Evolutionary conservation across 2,329 filamentous ascomycete species (phyloP), one percentile per base, ranked within the genome.

Genomic region (Aspergillus aculeatinus): DNA sequence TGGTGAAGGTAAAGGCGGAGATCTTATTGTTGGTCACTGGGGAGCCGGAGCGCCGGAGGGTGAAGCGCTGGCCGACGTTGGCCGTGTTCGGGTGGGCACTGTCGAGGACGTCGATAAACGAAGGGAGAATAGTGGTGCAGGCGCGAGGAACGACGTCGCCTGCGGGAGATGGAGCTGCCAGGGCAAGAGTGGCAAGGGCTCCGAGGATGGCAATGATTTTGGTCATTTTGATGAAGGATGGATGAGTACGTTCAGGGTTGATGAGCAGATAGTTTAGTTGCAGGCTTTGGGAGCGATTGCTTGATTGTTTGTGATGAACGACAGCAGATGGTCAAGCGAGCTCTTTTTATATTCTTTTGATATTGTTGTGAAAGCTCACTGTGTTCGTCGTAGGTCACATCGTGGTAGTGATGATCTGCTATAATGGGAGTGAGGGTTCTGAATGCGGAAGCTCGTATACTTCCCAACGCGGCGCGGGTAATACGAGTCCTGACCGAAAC

Each of bases 1-100:
- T 49, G 10, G n/a, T 33, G 61, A 68, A 68, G 19, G 65, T 62
- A 7, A 68, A 5, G 3, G 61, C 59, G 3, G 61, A 57, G 21
- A 60, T 55, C 11, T 55, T 27, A 4, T 56, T 61, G 48, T 62
- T 58, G 5, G 50, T n/a, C 0, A 49, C 19, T 7, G 59, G 58
- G 19, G 19, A 48, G 1, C 56, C 49, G 39, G 39, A 33, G 57
- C 65, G 64, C n/a, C 35, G 50, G 42, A 66, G 48, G 29, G 53
- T 58, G 27, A 63, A 62, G 2, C 61, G 31, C 16, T 55, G 60
- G 1, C 65, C 64, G 2, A 52, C 27, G 16, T 42, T 58, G 3
- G 65, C 33, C 1, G 51, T 62, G 48, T 63, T 50, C 0, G 66
- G 61, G 25, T 52, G 59, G 4, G 58, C 25, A 10, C 42, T 51